These are phyloP conservation scores for Penicillium parvum DNA, from an alignment of 495 filamentous ascomycete species.

Conservation along the genomic window DNA sequence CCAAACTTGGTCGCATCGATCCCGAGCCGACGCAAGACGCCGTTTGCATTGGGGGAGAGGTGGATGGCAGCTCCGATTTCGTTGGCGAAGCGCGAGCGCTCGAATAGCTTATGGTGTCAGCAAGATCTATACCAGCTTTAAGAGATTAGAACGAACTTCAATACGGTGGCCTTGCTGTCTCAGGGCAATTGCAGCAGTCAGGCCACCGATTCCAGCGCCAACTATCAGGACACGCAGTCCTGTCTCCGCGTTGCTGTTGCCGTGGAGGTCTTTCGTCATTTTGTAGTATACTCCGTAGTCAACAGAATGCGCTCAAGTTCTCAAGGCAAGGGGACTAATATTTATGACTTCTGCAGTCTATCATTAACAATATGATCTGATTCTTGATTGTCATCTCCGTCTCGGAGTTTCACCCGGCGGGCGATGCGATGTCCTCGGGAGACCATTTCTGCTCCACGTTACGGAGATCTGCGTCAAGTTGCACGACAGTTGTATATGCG, in stretches of 20 bases:
- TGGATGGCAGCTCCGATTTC: conserved; percentile 55
- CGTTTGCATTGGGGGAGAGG: conserved; percentile 51
- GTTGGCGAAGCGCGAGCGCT: conserved; percentile 49
- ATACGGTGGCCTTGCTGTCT: conserved; percentile 53
- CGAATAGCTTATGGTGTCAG: conserved; percentile 42
- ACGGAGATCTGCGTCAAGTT: no score
- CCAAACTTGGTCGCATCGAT: conserved; percentile 32
- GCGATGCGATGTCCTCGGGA: conserved; percentile 1
- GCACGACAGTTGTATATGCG: no score
- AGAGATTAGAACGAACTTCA: conserved; percentile 21
- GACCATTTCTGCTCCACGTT: conserved; percentile 35
- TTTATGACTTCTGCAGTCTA: conserved; percentile 4
- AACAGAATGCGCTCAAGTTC: not conserved
- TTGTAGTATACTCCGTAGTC: no score
- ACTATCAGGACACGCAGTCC: conserved; percentile 44
- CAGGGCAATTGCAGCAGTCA: conserved; percentile 51
- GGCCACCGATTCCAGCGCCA: conserved; percentile 55
- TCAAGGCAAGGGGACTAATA: not conserved
- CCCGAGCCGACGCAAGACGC: conserved; percentile 41
- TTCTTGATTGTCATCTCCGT: not conserved
- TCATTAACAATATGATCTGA: not conserved
- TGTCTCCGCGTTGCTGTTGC: not conserved
- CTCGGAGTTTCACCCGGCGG: not conserved
- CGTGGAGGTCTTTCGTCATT: conserved; percentile 15
- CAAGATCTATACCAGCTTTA: not conserved